Conservation (phyloP, 225 moss, liverwort and hornwort genomes). For the Sphagnum contortum region DNA sequence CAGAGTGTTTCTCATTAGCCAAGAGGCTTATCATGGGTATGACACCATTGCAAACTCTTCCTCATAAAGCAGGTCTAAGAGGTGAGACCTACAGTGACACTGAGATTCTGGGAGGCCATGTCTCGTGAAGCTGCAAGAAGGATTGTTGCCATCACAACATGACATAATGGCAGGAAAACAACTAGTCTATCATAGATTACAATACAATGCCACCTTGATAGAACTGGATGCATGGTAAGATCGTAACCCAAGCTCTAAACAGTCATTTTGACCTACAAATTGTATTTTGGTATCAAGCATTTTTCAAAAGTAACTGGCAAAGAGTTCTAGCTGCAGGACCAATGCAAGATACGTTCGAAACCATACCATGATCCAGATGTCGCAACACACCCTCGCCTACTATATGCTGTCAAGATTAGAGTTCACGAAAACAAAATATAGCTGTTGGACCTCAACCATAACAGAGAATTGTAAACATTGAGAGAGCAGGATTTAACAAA, state of each 20-base stretch:
- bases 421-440: constrained; percentile 81
- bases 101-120: background rate
- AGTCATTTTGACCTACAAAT: constrained; percentile 8
- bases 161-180: constrained; percentile 9
- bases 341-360: constrained; percentile 59
- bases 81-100: background rate
- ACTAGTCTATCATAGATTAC: no score
- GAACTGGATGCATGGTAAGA: background rate
- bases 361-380: constrained; percentile 97
- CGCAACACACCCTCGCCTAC: constrained; percentile 98
- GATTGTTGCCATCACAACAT: background rate
- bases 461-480: constrained; percentile 31
- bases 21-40: constrained; percentile 69
- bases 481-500: constrained; percentile 16
- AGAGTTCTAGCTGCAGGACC: constrained; percentile 40
- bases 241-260: constrained; percentile 12
- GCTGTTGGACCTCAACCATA: constrained; percentile 45
- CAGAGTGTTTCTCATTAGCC: constrained; percentile 95
- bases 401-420: constrained; percentile 99
- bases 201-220: no score
- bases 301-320: constrained; percentile 33
- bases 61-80: no score
- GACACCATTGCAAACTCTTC: constrained; percentile 21
- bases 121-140: constrained; percentile 20
- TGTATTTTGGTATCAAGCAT: constrained; percentile 25